phyloP scores from a whole-genome alignment of 2,329 filamentous ascomycete genomes.

The Geosmithia putterillii region DNA sequence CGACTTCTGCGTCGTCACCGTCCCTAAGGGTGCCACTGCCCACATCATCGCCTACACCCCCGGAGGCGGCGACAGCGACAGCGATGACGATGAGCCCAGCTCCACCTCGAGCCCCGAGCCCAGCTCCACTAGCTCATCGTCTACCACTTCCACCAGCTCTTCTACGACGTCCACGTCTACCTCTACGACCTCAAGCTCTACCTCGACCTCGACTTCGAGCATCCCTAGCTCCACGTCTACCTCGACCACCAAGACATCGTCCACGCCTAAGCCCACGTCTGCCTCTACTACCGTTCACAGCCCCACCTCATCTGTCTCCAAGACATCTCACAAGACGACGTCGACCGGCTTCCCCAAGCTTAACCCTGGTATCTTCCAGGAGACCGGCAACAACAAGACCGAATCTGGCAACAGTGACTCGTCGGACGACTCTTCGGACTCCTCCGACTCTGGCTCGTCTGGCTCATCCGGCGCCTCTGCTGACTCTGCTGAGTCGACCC shows the following conservation, averaged over 20 bases:
- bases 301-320: constrained; percentile 2
- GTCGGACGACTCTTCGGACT: background rate
- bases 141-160: constrained; percentile 8
- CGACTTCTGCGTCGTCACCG: constrained; percentile 66
- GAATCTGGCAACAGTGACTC: background rate
- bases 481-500: constrained; percentile 11
- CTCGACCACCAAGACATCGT: constrained; percentile 5
- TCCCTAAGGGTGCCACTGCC: constrained; percentile 52
- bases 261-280: constrained; percentile 4
- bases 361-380: constrained; percentile 39
- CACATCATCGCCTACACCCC: constrained; percentile 51
- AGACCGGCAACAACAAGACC: constrained; percentile 25
- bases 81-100: constrained; percentile 7
- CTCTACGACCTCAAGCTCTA: constrained; percentile 7
- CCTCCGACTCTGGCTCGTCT: background rate
- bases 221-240: constrained; percentile 5
- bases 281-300: constrained; percentile 5
- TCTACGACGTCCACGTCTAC: constrained; percentile 8
- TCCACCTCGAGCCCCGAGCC: constrained; percentile 8
- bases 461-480: constrained; percentile 3
- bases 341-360: constrained; percentile 12
- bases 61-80: constrained; percentile 16
- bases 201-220: constrained; percentile 1
- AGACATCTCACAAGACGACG: constrained; percentile 2
- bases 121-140: constrained; percentile 4